phyloP scores from a whole-genome alignment of 179 eudicot species.

The Drosera spatulata region DNA sequence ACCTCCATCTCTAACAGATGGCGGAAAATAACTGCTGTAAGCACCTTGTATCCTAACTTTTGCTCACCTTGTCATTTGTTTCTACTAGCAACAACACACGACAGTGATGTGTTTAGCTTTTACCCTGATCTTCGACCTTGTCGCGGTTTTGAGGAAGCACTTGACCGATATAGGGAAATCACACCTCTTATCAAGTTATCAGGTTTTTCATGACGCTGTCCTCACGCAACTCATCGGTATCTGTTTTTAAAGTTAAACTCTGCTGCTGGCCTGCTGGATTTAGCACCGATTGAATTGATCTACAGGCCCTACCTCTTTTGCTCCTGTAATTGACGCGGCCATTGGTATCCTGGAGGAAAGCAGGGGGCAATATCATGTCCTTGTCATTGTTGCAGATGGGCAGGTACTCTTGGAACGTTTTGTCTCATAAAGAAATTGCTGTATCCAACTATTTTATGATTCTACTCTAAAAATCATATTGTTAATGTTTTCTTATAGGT shows the following conservation, averaged over 20 bases:
- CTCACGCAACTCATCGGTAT: too few relatives aligned
- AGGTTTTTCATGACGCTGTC: conserved; percentile 21
- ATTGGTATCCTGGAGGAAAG: conserved; percentile 60
- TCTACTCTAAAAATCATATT: not conserved
- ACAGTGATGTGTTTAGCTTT: conserved; percentile 66
- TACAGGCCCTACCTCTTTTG: conserved; percentile 81
- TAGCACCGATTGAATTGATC: conserved; percentile 8
- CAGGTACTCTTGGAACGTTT: conserved; percentile 32
- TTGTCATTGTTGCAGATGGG: conserved; percentile 83
- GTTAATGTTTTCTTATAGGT: conserved; percentile 25
- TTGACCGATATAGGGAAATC: conserved; percentile 63
- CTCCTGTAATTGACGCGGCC: conserved; percentile 72
- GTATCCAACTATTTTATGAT: not conserved
- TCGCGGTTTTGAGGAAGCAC: conserved; percentile 81
- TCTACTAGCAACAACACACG: conserved; percentile 54
- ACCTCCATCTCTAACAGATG: not conserved
- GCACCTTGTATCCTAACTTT: not conserved
- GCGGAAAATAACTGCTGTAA: too few relatives aligned
- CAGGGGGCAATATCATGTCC: conserved; percentile 73
- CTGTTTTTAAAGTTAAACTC: too few relatives aligned
- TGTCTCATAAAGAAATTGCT: not conserved
- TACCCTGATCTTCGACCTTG: conserved; percentile 61
- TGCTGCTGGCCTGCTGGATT: not conserved
- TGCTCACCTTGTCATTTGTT: not conserved
- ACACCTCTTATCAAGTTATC: conserved; percentile 53